Evolutionary conservation across 169 alveolate genomes (phyloP), one percentile per base, ranked within the genome.

Genomic region (Theileria annulata): DNA sequence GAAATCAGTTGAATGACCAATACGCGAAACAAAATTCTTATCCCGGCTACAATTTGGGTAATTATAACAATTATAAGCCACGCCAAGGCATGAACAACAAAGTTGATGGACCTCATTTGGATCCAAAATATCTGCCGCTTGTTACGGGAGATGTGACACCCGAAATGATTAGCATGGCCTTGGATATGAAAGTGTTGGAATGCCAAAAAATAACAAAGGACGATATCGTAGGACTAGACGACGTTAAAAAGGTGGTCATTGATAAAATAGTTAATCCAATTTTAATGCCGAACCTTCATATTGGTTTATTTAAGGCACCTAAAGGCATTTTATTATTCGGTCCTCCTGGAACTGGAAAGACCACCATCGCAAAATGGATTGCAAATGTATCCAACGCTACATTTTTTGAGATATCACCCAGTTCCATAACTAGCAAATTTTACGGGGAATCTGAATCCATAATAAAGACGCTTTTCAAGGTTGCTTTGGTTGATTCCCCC

Each of bases 401-500:
- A 8, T 96, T 96, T 71, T 96, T 94, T 75, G 96, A 95, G 71
- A 96, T 96, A 27, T 90, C 96, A 49, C 98, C 99, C 10, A 93
- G 97, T 2, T 92, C 97, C 21, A 90, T 96, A 1, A 95, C 95
- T 60, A 94, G 98, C 77, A 94, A 95, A 80, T 95, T 93, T 89
- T 94, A 95, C 83, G 98, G 99, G 15, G 98, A 96, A 79, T 93
- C 97, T 23, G 98, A 96, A 76, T 95, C 96, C 60, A 87, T 96
- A 59, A 96, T 95, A 82, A 93, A 94, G 80, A 93, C 96, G 0
- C 88, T 96, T 51, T 95, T 96, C 80, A 91, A 91, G 67, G 91
- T 96, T 62, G 97, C 99, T 3, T 95, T 92, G 42, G 90, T 90
- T 12, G 92, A 95, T 35, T 71, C 94, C 6, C 98, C 98, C 35